Evolutionary conservation across 1,139 yeast species (phyloP), one percentile per base, ranked within the genome.

Genomic region (Candida tetrigidarum): DNA sequence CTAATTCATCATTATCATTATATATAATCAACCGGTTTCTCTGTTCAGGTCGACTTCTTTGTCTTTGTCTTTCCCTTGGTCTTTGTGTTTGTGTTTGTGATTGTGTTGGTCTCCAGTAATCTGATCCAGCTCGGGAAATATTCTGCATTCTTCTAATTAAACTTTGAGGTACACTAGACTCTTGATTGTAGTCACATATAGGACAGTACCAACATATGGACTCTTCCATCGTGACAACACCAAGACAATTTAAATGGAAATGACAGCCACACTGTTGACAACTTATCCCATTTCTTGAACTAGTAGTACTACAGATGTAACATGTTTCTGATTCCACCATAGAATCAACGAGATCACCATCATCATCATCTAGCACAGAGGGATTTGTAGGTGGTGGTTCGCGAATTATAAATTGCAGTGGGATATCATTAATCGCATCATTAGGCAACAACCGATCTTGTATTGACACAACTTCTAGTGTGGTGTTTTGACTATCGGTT

Each of bases 381-480:
- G 47, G 36, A 15, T 30, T 19, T 16, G 43, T 14, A 18, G 35
- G 41, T 41, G 18, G 42, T 12, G 15, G 33, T 23, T 37, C 23
- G 27, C 26, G 37, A 14, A 65, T 61, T 9, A 73, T 55, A 50
- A 49, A 74, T 45, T 73, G 77, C 4, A 51, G 41, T 9, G 79
- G 79, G 18, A 74, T 74, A 26, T 64, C 55, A 52, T 73, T 62
- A 44, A 74, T 67, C 39, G 72, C 74, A 27, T 67, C 73, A 40
- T 66, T 68, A 7, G 63, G 60, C 14, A 65, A 52, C 6, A 72
- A 49, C 44, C 57, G 63, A 50, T 74, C 76, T 43, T 67, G 57
- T 4, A 74, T 64, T 1, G 48, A 30, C 8, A 67, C 35, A 5
- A 54, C 44, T n/a, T 42, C 44, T 7, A 50, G 15, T 7, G 50